Base-by-base conservation (phyloP, 129 eudicot species). In the Tagetes patula region DNA sequence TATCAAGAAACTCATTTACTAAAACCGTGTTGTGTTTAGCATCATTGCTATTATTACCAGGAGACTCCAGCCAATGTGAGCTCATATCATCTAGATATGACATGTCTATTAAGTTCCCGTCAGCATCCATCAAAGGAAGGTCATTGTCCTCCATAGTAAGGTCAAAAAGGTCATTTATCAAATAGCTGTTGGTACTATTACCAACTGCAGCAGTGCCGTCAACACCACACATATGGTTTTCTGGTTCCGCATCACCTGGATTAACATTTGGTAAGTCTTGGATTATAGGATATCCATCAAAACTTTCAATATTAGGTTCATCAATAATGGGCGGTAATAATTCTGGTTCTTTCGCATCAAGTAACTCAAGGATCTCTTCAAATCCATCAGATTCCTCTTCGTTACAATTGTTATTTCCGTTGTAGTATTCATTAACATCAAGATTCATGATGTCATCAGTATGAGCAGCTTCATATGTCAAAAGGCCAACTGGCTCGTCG, bases 131-230 rank as follows among this genome's bases (percentile, higher is more conserved):
- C 10, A 78, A 62, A 41, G 79, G 85, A 54, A 83, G 54, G 1
- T 84, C 96, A 13, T 88, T 87, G 6, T 84, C 91, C 45, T 77
- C 87, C 60, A 76, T 75, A 39, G 73, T 53, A 10, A 89, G 77
- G 73, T 85, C 79, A 67, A 87, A 70, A 75, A 84, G 78, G 20
- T 75, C 60, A 76, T 77, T 69, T 6, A 78, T 81, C 33, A 89
- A 69, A 63, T 72, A 75, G 40, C 48, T 81, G 27, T 81, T 84
- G 8, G 89, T 32, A 55, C 59, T 55, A 30, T 84, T 72, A 73
- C 56, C 62, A 69, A 58, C 56, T 53, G 76, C 61, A 76, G 64
- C 36, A 13, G 49, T 66, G 34, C 49, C 9, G 42, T 66, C 70
- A 71, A 61, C 70, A 67, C 60, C 61, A 74, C 60, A 75, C 55